Evolutionary conservation across 768 basidiomycete genomes (phyloP), one percentile per base, ranked within the genome.

Genomic region (Serendipita vermifera): DNA sequence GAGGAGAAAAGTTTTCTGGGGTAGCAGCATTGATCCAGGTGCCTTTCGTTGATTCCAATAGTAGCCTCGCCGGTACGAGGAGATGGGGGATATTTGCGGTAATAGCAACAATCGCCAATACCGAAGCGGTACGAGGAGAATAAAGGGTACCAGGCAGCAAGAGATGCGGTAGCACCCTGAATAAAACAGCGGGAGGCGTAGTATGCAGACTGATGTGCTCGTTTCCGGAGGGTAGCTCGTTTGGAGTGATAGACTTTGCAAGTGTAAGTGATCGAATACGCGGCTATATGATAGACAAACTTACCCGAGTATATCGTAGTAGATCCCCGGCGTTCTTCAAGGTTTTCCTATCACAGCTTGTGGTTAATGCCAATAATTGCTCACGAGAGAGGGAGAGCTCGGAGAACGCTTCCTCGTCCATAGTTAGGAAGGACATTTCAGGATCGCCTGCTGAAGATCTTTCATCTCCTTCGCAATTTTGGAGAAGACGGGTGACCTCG

Each of bases 1-100:
- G 63, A 38, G 62, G 64, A 32, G 60, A 60, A 54, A 67, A 62
- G 57, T 65, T 67, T 55, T 67, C 66, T 0, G 66, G 64, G 14
- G 62, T 55, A 26, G 61, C 62, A 7, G 63, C 22, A 29, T 65
- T 57, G 9, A 67, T 54, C 66, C 66, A 67, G 20, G 41, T 64
- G 3, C 64, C 66, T 35, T 64, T 64, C 11, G 55, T 43, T 3
- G 56, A 55, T 2, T 46, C 59, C 11, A 65, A 53, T 20, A 67
- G 33, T 0, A 51, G 56, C 4, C 60, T 60, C 13, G 66, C 64
- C 1, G 62, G 58, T 29, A 61, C 59, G 1, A 27, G n/a, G 15
- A 65, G 61, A 61, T 66, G 65, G 2, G 65, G 64, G 13, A 67
- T 65, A 14, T 40, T 62, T 24, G 63, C 62, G 35, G 60, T 54